Evolutionary conservation across 495 filamentous ascomycete genomes (phyloP), one percentile per base, ranked within the genome.

Genomic region (Penicillium crystallinum): DNA sequence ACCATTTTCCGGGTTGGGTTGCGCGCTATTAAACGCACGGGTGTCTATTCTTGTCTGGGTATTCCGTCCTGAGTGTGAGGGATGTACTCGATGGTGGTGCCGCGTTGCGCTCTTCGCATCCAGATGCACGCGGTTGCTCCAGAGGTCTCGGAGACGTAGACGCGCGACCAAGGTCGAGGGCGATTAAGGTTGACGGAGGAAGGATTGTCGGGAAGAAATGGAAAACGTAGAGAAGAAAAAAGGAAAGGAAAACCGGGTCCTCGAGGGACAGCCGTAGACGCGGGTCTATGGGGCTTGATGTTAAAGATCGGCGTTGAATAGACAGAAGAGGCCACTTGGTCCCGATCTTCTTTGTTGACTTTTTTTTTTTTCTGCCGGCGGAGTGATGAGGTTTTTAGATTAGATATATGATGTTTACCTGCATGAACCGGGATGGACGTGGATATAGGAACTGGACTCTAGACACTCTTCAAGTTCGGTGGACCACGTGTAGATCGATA

Each of bases 1-100:
- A 91, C 82, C 83, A 87, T 87, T 29, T 57, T 77, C 44, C 46
- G 19, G 49, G 9, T 31, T n/a, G 39, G 12, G 15, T 10, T 11
- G 36, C 45, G 41, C 47, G 53, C 33, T 21, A 34, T 19, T 21
- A 3, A 34, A 41, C 36, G 47, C 47, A 36, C 47, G 31, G 21
- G 4, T 39, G 30, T 41, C 21, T 50, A 41, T 50, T n/a, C n/a
- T n/a, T 42, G n/a, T 23, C 18, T 12, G 34, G 21, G n/a, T 43
- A 43, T 3, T 42, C 5, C 19, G 29, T 42, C 21, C 14, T 6
- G 38, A 14, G n/a, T 18, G 19, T 19, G 30, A 36, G 31, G 31
- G 29, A 35, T 50, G 31, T 50, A 49, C n/a, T 40, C 11, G 29
- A 23, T 40, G n/a, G 11, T 14, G 6, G 25, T 21, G 27, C 17